Evolutionary conservation across 2,329 filamentous ascomycete species (phyloP), one percentile per base, ranked within the genome.

Genomic region (Coniella vitis): DNA sequence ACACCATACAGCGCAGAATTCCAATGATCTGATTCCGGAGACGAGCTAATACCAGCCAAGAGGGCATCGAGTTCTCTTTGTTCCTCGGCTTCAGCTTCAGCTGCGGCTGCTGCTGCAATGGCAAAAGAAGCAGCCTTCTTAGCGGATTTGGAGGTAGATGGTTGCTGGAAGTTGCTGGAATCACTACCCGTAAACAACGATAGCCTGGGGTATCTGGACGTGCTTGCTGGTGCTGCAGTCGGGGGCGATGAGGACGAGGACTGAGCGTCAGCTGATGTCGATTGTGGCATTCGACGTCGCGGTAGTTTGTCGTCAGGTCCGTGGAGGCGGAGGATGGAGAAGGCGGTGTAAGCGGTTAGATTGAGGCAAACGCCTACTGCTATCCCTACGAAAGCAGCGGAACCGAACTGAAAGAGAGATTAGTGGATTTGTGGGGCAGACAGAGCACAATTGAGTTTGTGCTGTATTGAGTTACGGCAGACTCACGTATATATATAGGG

Each of bases 301-400:
- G 25, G 25, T 29, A 5, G 25, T 29, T 29, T 29, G 5, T 21
- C 13, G 13, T 57, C 44, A 22, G 32, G 55, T 19, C 65, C 62
- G 29, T 65, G 63, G 55, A 77, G 65, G 47, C 69, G 68, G 49
- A 82, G 69, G 2, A 73, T 56, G 1, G 77, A 70, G 4, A 76
- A 72, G 45, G 86, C 63, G 49, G 76, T 60, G 49, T 68, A 70
- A 50, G 81, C 83, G 16, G 73, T 70, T 46, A 79, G 65, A 58
- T 79, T 75, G 38, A 90, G 64, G 16, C 77, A 55, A 44, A 81
- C 63, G 45, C 86, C 87, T 22, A 81, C 69, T 10, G 79, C 44
- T 45, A 83, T 66, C n/a, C 87, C 87, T 45, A 88, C 72, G 16
- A 86, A 64, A 29, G 78, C 74, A 7, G 86, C 87, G 20, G 81